Percentiles rank a stretch among this genome's conserved stretches.
Evolutionary conservation across 2,329 filamentous ascomycete species (phyloP).

Genomic region (Pseudodiploospora longispora): DNA sequence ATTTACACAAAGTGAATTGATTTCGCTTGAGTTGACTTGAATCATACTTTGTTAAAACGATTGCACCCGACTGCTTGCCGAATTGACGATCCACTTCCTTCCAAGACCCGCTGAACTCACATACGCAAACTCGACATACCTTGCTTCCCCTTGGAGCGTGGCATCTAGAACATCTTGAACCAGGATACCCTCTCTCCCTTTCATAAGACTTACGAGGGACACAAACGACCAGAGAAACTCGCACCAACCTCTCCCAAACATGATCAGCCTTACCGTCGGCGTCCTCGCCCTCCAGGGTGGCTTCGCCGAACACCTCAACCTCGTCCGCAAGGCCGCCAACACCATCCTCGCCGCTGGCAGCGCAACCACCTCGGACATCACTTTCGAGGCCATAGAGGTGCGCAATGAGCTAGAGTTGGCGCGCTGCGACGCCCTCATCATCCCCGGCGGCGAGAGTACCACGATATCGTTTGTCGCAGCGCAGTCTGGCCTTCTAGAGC

Average conservation of each 20-base stretch:
- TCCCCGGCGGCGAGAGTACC: slow-evolving; percentile 93
- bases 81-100: too few species aligned
- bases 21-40: too few species aligned
- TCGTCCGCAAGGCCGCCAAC: slow-evolving; percentile 62
- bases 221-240: too few species aligned
- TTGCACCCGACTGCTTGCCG: too few species aligned
- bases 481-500: slow-evolving; percentile 72
- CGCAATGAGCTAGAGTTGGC: slow-evolving; percentile 65
- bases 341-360: slow-evolving; percentile 28
- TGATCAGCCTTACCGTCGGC: slow-evolving; percentile 41
- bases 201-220: too few species aligned
- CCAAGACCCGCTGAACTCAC: too few species aligned
- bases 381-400: slow-evolving; percentile 66
- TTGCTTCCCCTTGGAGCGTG: too few species aligned
- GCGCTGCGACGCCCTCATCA: slow-evolving; percentile 71
- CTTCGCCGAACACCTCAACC: slow-evolving; percentile 77
- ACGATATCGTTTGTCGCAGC: slow-evolving; percentile 83
- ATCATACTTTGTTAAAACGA: too few species aligned
- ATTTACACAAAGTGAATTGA: too few species aligned
- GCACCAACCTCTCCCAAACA: not conserved
- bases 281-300: slow-evolving; percentile 80
- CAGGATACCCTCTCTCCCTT: too few species aligned
- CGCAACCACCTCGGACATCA: slow-evolving; percentile 13
- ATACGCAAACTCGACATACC: too few species aligned
- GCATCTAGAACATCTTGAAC: too few species aligned